Evolutionary conservation across 2,329 filamentous ascomycete genomes (phyloP).

Genomic region (Stemphylium beticola): DNA sequence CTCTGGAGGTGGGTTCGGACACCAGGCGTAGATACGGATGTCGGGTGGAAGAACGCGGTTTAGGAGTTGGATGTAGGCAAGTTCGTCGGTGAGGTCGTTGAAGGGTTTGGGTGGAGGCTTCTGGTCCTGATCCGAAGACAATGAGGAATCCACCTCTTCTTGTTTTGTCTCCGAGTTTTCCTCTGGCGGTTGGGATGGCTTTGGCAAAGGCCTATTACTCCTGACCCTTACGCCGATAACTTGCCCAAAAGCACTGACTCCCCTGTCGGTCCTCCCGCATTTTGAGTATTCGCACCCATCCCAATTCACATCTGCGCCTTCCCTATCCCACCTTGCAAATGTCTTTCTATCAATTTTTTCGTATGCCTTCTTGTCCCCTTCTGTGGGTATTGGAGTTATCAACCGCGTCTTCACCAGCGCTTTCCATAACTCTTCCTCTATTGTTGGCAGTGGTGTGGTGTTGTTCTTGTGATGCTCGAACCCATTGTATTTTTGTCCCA

Average conservation of each 20-base stretch:
- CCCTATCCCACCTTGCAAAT: constrained; percentile 47
- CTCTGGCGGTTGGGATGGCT: constrained; percentile 10
- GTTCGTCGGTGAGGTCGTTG: constrained; percentile 77
- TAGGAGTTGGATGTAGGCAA: constrained; percentile 81
- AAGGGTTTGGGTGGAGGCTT: constrained; percentile 50
- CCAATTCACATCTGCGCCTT: constrained; percentile 69
- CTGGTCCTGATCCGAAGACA: constrained; percentile 13
- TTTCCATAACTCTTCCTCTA: constrained; percentile 94
- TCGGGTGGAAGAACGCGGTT: constrained; percentile 89
- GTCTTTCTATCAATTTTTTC: constrained; percentile 33
- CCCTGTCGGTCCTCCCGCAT: constrained; percentile 89
- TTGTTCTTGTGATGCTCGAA: constrained; percentile 84
- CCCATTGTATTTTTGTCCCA: constrained; percentile 89
- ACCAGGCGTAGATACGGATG: constrained; percentile 93
- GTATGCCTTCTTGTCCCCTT: constrained; percentile 39
- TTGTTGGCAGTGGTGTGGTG: constrained; percentile 72
- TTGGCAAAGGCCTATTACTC: constrained; percentile 71
- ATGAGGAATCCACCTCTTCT: constrained; percentile 1
- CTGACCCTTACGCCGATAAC: constrained; percentile 84
- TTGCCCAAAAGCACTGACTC: constrained; percentile 96
- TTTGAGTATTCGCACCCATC: constrained; percentile 90
- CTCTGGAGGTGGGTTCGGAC: constrained; percentile 74
- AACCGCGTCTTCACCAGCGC: constrained; percentile 81
- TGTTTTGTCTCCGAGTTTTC: neutral
- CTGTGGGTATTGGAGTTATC: constrained; percentile 57